Evolutionary conservation across 768 basidiomycete genomes (phyloP).

Genomic region (Pleurotus tuoliensis): DNA sequence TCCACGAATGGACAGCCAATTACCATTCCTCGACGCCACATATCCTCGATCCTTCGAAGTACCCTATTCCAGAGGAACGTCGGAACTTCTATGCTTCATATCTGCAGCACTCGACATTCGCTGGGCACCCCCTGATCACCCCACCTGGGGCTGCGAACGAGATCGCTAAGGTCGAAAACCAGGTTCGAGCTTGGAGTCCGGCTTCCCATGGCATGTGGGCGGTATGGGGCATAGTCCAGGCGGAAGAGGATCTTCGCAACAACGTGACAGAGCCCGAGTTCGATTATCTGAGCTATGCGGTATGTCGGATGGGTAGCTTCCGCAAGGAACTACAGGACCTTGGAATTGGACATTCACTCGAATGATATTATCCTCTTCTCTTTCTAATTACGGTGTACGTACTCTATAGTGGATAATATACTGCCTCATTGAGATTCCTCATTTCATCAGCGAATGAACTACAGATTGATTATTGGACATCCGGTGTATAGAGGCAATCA

Average conservation of each 20-base stretch:
- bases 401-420: no score
- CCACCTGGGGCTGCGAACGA: slow-evolving; percentile 33
- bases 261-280: slow-evolving; percentile 69
- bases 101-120: slow-evolving; percentile 46
- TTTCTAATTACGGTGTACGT: no score
- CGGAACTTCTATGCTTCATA: slow-evolving; percentile 86
- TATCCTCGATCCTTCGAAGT: slow-evolving; percentile 54
- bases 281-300: slow-evolving; percentile 84
- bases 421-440: no score
- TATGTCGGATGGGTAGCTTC: slow-evolving; percentile 62
- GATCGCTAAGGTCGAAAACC: slow-evolving; percentile 62
- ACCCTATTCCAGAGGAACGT: slow-evolving; percentile 72
- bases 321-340: slow-evolving; percentile 48
- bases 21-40: slow-evolving; percentile 75
- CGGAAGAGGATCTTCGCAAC: slow-evolving; percentile 66
- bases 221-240: slow-evolving; percentile 92
- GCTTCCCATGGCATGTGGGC: slow-evolving; percentile 92
- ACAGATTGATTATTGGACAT: not conserved
- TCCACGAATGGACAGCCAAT: slow-evolving; percentile 95
- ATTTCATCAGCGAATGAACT: no score
- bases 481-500: not conserved
- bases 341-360: slow-evolving; percentile 23
- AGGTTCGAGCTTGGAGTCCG: slow-evolving; percentile 86
- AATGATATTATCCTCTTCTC: no score
- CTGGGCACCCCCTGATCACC: slow-evolving; percentile 21